Evolutionary conservation across 805 yeast species (phyloP), one percentile per base, ranked within the genome.

Genomic region (Candida pseudofarinosa): DNA sequence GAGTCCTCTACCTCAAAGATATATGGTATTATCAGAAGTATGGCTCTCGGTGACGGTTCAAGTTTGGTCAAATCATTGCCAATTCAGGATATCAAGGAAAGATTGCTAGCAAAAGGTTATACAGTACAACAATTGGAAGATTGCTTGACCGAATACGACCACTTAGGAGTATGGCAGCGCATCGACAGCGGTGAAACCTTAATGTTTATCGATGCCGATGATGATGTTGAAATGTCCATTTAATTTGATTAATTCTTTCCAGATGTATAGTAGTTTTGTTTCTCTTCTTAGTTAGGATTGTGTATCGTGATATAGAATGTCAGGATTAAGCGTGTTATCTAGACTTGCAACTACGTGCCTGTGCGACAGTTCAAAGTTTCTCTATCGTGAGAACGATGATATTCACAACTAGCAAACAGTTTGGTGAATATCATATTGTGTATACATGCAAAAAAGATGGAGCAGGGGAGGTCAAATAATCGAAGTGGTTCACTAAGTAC

Each of bases 21-120:
- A 38, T 87, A 77, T 63, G 81, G 81, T 53, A 76, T 86, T 51
- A 80, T 90, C 51, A 79, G 83, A 50, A 73, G 73, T 38, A 64
- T 81, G 62, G 80, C 81, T 1, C 63, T 65, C 41, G 62, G 62
- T 13, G 66, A 62, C 40, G 66, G 66, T 17, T 45, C 56, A 20
- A 49, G 49, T 33, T 48, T 56, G 33, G 39, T 49, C 4, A 62
- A 62, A 40, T 54, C 67, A 15, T 60, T 73, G 37, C 52, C 68
- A 35, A 63, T 78, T 75, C 69, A 60, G 38, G 73, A 63, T 10
- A 71, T 90, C 46, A 76, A 77, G 48, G 80, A 80, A 47, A 72
- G 85, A 3, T 80, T 85, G 26, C 68, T 88, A 33, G 84, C 86
- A 30, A 83, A 85, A 65, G 97, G 97, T 3, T 91, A 78, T 65